Percentiles rank a stretch among this genome's conserved stretches.
phyloP scores from a whole-genome alignment of 2,329 filamentous ascomycete species.

The Phoma sp. region DNA sequence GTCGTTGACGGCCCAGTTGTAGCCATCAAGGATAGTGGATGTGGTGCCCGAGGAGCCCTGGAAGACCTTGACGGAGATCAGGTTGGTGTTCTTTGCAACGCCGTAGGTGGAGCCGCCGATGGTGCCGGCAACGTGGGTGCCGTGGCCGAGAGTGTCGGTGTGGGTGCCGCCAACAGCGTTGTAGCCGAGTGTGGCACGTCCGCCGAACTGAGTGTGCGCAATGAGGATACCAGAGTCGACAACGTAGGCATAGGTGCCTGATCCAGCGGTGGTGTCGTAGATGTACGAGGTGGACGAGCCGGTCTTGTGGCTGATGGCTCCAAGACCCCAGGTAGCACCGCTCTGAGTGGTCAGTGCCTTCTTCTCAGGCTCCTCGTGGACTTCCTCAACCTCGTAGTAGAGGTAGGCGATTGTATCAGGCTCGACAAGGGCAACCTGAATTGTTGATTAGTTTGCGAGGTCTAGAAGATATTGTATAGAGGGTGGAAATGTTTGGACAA shows the following conservation, averaged over 20 bases:
- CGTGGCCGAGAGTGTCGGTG: slow-evolving; percentile 30
- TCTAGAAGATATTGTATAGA: not conserved
- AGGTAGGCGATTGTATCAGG: slow-evolving; percentile 22
- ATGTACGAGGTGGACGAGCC: slow-evolving; percentile 22
- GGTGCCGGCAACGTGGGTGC: slow-evolving; percentile 29
- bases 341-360: slow-evolving; percentile 24
- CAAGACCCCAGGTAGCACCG: slow-evolving; percentile 32
- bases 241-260: slow-evolving; percentile 59
- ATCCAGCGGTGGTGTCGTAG: slow-evolving; percentile 25
- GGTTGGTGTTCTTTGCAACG: slow-evolving; percentile 29
- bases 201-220: slow-evolving; percentile 53
- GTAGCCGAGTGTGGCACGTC: slow-evolving; percentile 26
- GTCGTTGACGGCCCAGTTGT: slow-evolving; percentile 33
- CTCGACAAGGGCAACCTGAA: slow-evolving; percentile 23
- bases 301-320: slow-evolving; percentile 23
- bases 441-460: not conserved
- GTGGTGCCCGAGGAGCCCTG: slow-evolving; percentile 7
- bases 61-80: slow-evolving; percentile 40
- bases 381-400: slow-evolving; percentile 17
- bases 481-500: not conserved
- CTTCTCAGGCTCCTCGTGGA: slow-evolving; percentile 18
- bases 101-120: slow-evolving; percentile 25
- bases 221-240: slow-evolving; percentile 66
- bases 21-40: slow-evolving; percentile 24
- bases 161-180: slow-evolving; percentile 17